These are phyloP conservation scores for Aspergillus ustus DNA, from an alignment of 2,329 filamentous ascomycete species.

Conservation along the genomic window DNA sequence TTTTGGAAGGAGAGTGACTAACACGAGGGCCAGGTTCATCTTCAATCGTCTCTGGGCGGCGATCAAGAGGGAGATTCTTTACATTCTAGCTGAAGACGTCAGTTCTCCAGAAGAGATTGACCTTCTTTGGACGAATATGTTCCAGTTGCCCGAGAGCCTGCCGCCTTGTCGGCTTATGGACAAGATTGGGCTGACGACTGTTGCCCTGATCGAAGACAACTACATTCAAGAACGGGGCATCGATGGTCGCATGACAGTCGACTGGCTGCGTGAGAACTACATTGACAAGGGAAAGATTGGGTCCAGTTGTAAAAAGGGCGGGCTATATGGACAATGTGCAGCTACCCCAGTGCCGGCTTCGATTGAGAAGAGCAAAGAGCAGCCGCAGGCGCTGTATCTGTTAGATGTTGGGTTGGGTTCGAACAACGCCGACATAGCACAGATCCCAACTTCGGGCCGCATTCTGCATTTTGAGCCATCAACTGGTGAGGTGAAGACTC, in stretches of 20 bases:
- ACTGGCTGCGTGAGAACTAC: constrained; percentile 53
- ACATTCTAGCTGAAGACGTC: constrained; percentile 56
- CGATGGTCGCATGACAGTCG: constrained; percentile 40
- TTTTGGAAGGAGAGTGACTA: neutral
- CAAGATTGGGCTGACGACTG: constrained; percentile 58
- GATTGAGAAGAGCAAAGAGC: neutral
- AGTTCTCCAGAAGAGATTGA: constrained; percentile 55
- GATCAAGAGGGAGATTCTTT: constrained; percentile 57
- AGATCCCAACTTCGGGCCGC: constrained; percentile 18
- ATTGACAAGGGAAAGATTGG: constrained; percentile 55
- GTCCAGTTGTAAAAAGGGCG: constrained; percentile 39
- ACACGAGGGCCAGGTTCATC: constrained; percentile 47
- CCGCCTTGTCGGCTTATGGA: constrained; percentile 50
- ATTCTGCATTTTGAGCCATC: constrained; percentile 20
- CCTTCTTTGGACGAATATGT: constrained; percentile 42
- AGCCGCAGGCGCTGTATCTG: constrained; percentile 18
- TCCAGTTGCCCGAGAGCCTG: constrained; percentile 35
- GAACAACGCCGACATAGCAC: constrained; percentile 23
- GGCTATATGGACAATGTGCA: constrained; percentile 40
- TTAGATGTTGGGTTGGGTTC: constrained; percentile 31
- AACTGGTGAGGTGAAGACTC: constrained; percentile 20
- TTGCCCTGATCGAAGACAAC: constrained; percentile 58
- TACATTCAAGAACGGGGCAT: constrained; percentile 56
- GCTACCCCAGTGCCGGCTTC: neutral
- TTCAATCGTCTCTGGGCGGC: constrained; percentile 63